These are phyloP conservation scores for Trichoderma afroharzianum DNA, from an alignment of 2,329 filamentous ascomycete genomes.

Conservation along the genomic window DNA sequence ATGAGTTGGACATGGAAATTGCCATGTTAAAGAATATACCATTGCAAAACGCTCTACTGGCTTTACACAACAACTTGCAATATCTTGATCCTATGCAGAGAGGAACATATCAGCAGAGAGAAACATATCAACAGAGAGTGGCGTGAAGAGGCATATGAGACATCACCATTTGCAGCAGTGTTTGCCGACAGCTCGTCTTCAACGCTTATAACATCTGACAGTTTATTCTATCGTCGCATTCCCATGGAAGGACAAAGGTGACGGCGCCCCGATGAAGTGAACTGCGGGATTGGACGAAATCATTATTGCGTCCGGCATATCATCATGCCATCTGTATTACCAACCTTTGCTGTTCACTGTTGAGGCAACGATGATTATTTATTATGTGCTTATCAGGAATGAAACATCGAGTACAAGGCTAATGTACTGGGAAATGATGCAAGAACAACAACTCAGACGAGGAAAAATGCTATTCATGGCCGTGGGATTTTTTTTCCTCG, in stretches of 20 bases:
- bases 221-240: background rate
- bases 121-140: background rate
- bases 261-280: background rate
- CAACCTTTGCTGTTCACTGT: background rate
- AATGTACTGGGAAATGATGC: background rate
- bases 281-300: background rate
- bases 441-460: background rate
- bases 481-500: background rate
- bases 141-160: background rate
- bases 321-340: background rate
- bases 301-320: background rate
- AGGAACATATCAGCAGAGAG: no score
- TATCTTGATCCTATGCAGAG: background rate
- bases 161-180: background rate
- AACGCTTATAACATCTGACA: background rate
- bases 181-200: background rate
- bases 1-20: conserved; percentile 28
- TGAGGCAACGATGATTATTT: background rate
- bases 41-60: background rate
- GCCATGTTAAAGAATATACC: background rate
- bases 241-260: background rate
- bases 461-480: background rate
- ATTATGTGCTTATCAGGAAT: background rate
- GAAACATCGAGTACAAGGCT: background rate
- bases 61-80: background rate